Evolutionary conservation across 345 rosid species (phyloP).

Genomic region (Syzygium oleosum): DNA sequence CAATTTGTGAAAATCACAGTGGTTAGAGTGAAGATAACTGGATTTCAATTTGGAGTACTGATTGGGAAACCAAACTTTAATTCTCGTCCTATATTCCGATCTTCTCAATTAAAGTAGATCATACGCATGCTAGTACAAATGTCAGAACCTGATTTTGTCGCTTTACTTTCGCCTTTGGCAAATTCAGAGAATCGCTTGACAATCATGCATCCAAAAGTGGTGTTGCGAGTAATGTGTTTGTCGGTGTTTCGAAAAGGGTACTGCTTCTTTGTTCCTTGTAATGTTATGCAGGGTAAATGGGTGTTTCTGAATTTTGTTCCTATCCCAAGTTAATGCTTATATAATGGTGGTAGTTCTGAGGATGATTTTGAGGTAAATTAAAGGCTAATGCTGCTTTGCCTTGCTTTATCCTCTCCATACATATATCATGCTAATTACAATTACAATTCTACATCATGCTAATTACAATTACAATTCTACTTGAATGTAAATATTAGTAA

Average conservation of each 20-base stretch:
- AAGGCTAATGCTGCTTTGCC: too few relatives aligned
- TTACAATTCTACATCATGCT: too few relatives aligned
- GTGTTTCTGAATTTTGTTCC: background rate
- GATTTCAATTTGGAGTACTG: too few relatives aligned
- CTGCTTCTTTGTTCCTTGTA: background rate
- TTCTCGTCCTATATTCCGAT: accelerated
- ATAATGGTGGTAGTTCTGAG: background rate
- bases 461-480: too few relatives aligned
- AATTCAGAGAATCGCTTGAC: too few relatives aligned
- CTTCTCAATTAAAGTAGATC: background rate
- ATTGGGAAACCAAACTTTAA: too few relatives aligned
- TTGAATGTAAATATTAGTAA: too few relatives aligned
- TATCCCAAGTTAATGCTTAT: background rate
- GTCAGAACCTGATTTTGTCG: accelerated
- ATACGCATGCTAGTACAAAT: too few relatives aligned
- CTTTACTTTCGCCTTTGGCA: accelerated
- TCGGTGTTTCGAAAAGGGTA: accelerated
- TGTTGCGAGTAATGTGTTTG: accelerated
- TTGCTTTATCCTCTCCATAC: too few relatives aligned
- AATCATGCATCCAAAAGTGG: background rate
- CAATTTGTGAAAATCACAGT: too few relatives aligned
- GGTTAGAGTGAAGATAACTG: too few relatives aligned
- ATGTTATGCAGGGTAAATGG: background rate
- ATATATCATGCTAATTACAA: too few relatives aligned
- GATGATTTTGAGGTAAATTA: background rate